Evolutionary conservation across 2,329 filamentous ascomycete species (phyloP), one percentile per base, ranked within the genome.

Genomic region (Pseudogymnoascus sp.): DNA sequence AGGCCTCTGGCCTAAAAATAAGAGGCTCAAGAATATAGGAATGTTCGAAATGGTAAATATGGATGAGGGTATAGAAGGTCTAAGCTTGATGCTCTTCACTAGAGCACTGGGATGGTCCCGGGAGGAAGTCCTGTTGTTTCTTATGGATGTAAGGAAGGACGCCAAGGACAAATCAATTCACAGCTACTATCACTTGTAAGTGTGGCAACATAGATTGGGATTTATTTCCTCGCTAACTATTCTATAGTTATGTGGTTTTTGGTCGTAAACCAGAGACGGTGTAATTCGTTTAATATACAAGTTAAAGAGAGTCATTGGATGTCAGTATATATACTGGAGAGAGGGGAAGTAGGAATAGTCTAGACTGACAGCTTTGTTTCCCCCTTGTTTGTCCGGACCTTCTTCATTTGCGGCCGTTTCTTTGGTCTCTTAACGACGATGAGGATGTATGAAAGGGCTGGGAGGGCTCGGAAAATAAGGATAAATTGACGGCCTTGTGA

Each of bases 1-100:
- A 5, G 79, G 77, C 5, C 69, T 72, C 0, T 83, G 80, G 81
- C 72, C 79, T 0, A 74, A 70, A 58, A 76, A 82, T 60, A 69
- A 73, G 16, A 75, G 69, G n/a, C 72, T 79, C 38, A 78, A 76
- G 63, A 73, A 77, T 59, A 74, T 80, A 62, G 80, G 71, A 22
- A 11, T 60, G 52, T 60, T 39, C 5, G 45, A 33, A 55, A 30
- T 33, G 45, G 45, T 33, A 19, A 55, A 33, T 3, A 33, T 30
- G 33, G 45, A 33, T 7, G 45, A 55, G 25, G 45, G 45, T 5
- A 2, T 55, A 14, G 25, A 55, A 12, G 9, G 45, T 19, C 25
- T 33, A 11, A 55, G 25, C n/a, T 16, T 55, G 28, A 55, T 33
- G 45, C 25, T 33, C n/a, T 55, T 55, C 3, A 55, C 45, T 19